Percentiles rank a stretch among this genome's conserved stretches.
These are phyloP conservation scores for Phyllosticta ampelicida DNA, from an alignment of 2,329 filamentous ascomycete genomes.

Conservation along the genomic window DNA sequence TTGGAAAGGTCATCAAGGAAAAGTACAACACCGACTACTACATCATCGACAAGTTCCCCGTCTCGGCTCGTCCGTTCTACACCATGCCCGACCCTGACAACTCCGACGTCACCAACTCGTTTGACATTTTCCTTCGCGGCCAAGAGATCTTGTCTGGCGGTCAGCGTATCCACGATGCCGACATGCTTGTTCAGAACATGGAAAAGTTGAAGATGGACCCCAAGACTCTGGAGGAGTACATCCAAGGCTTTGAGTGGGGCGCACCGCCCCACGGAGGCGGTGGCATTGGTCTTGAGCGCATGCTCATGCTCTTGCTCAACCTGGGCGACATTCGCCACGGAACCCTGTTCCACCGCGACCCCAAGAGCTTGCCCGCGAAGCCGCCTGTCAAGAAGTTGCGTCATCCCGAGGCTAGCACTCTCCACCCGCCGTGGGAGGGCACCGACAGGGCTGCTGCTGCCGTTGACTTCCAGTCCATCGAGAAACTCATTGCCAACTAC, in stretches of 20 bases:
- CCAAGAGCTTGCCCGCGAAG: slow-evolving; percentile 68
- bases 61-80: slow-evolving; percentile 78
- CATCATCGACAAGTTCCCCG: slow-evolving; percentile 86
- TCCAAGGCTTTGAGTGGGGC: slow-evolving; percentile 78
- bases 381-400: slow-evolving; percentile 55
- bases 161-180: slow-evolving; percentile 79
- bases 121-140: slow-evolving; percentile 87
- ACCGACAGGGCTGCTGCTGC: slow-evolving; percentile 37
- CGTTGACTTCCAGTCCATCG: slow-evolving; percentile 58
- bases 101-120: slow-evolving; percentile 71
- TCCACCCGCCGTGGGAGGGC: slow-evolving; percentile 54
- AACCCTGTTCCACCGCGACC: slow-evolving; percentile 78
- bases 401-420: slow-evolving; percentile 78
- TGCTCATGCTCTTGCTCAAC: slow-evolving; percentile 75
- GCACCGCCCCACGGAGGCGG: slow-evolving; percentile 83
- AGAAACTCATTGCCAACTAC: slow-evolving; percentile 89
- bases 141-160: slow-evolving; percentile 90
- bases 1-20: slow-evolving; percentile 75
- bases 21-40: slow-evolving; percentile 87
- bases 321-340: slow-evolving; percentile 84
- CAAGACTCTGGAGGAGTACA: slow-evolving; percentile 79
- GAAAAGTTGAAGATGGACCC: slow-evolving; percentile 63
- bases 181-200: slow-evolving; percentile 69
- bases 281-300: slow-evolving; percentile 79
- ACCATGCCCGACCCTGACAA: slow-evolving; percentile 73